Evolutionary conservation across 2,329 filamentous ascomycete genomes (phyloP).

Genomic region (Claviceps maximensis): DNA sequence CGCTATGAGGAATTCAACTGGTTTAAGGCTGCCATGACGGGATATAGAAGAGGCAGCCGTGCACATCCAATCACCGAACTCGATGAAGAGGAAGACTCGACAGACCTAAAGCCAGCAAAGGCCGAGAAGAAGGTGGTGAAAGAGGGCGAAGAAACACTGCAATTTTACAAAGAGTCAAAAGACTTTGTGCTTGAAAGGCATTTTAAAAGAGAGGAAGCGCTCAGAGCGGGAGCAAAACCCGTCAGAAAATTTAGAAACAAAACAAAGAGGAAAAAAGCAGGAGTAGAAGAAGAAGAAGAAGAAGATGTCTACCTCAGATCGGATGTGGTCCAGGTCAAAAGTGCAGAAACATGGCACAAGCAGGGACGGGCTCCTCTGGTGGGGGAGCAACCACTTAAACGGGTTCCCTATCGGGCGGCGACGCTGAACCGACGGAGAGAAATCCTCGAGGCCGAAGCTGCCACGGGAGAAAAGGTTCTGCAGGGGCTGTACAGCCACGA

Average conservation of each 20-base stretch:
- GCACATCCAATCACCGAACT: slow-evolving; percentile 48
- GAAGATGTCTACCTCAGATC: slow-evolving; percentile 70
- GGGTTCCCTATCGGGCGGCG: slow-evolving; percentile 80
- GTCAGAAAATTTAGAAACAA: slow-evolving; percentile 64
- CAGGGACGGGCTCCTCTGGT: slow-evolving; percentile 66
- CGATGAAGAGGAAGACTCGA: slow-evolving; percentile 68
- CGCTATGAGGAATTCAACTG: slow-evolving; percentile 72
- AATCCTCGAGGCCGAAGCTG: slow-evolving; percentile 70
- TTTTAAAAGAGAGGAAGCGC: slow-evolving; percentile 80
- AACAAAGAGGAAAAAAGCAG: slow-evolving; percentile 50
- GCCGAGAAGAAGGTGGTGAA: slow-evolving; percentile 60
- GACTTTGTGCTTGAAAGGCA: slow-evolving; percentile 80
- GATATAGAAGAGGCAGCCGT: slow-evolving; percentile 44
- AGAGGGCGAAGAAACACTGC: slow-evolving; percentile 68
- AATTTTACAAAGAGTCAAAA: slow-evolving; percentile 75
- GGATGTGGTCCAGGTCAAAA: slow-evolving; percentile 77
- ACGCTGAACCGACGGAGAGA: slow-evolving; percentile 79
- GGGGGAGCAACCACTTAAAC: slow-evolving; percentile 67
- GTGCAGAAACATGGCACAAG: slow-evolving; percentile 94
- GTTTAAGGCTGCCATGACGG: slow-evolving; percentile 69
- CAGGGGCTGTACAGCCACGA: slow-evolving; percentile 74
- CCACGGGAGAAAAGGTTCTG: slow-evolving; percentile 68
- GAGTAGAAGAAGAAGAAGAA: slow-evolving; percentile 38
- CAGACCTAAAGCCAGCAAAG: slow-evolving; percentile 60
- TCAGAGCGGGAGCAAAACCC: slow-evolving; percentile 53